phyloP scores from a whole-genome alignment of 805 yeast genomes.

The Tetrapisispora nanseiensis region DNA sequence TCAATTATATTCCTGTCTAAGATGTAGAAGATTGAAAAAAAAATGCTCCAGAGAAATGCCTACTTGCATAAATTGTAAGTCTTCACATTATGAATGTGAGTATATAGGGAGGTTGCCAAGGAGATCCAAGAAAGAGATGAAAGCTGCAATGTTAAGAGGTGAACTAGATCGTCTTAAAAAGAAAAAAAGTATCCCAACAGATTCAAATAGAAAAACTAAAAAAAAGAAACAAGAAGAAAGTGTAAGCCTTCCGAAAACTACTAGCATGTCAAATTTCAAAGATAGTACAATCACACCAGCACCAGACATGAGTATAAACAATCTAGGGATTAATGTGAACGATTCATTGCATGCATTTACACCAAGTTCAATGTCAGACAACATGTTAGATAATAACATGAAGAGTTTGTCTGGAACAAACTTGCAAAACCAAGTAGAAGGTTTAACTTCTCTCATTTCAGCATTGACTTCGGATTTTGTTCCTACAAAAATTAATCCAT shows the following conservation, averaged over 20 bases:
- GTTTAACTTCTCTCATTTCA: constrained; percentile 15
- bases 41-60: constrained; percentile 40
- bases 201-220: neutral
- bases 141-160: constrained; percentile 19
- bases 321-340: neutral
- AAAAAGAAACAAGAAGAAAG: neutral
- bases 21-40: constrained; percentile 40
- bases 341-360: neutral
- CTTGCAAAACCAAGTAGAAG: constrained; percentile 5
- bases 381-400: neutral
- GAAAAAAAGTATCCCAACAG: constrained; percentile 2
- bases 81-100: constrained; percentile 31
- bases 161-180: constrained; percentile 14
- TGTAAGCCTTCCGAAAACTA: neutral
- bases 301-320: neutral
- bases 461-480: constrained; percentile 5
- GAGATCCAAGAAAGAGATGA: constrained; percentile 28
- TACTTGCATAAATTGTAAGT: constrained; percentile 35
- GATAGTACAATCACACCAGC: neutral
- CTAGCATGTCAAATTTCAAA: neutral
- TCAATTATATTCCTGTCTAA: constrained; percentile 1
- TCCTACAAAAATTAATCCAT: neutral
- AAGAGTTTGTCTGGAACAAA: neutral
- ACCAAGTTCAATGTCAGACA: constrained; percentile 1
- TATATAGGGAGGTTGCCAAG: constrained; percentile 38